Evolutionary conservation across 495 filamentous ascomycete genomes (phyloP).

Genomic region (Podospora conica): DNA sequence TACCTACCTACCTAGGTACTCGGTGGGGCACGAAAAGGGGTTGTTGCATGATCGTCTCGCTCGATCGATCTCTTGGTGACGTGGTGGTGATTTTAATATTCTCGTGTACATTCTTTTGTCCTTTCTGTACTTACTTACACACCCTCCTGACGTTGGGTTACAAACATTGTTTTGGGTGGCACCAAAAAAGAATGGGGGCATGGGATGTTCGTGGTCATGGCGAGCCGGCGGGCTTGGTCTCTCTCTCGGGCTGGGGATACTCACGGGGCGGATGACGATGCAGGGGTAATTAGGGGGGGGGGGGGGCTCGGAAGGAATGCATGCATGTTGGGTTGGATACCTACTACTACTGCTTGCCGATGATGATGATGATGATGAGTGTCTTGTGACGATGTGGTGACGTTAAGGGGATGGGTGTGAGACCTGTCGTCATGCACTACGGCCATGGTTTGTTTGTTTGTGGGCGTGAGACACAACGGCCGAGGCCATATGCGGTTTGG

Average conservation of each 20-base stretch:
- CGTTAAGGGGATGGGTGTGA: no score
- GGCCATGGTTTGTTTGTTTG: no score
- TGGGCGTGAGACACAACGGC: no score
- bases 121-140: neutral
- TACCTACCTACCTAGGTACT: no score
- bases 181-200: neutral
- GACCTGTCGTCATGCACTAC: no score
- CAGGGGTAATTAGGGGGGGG: neutral
- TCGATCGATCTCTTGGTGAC: neutral
- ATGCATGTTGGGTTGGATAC: neutral
- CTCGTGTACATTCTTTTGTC: neutral
- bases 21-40: neutral
- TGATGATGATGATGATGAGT: neutral
- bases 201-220: neutral
- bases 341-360: neutral
- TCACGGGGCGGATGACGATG: no score
- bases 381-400: neutral
- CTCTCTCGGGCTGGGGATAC: neutral
- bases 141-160: neutral
- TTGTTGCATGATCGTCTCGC: neutral
- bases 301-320: neutral
- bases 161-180: neutral
- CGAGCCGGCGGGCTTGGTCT: neutral
- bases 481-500: no score
- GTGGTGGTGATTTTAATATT: neutral